Evolutionary conservation across 2,329 filamentous ascomycete species (phyloP), one percentile per base, ranked within the genome.

Genomic region (Alternaria metachromatica): DNA sequence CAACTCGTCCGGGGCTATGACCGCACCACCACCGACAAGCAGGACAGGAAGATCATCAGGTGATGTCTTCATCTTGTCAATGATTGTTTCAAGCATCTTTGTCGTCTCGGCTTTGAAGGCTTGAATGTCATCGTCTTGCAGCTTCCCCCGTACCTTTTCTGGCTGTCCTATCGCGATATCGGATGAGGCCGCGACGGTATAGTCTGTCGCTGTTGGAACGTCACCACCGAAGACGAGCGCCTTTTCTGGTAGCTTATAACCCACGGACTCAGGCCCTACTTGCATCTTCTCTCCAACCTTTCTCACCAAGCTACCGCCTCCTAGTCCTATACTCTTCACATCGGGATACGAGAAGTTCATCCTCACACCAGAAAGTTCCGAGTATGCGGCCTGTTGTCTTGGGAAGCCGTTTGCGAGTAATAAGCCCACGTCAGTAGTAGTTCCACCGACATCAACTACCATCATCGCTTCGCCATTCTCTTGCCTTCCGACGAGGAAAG

Each of bases 391-490:
- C 54, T 87, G 85, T 73, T 90, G 87, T 30, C 88, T 82, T 0
- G 89, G 89, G 54, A 91, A 89, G 0, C 89, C 89, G 53, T 86
- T 90, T 0, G 85, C 82, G 7, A 88, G 82, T 4, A 91, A 75
- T 0, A 89, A 76, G 0, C 89, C 88, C 11, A 90, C 87, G 67
- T 91, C 89, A 0, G 88, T 87, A 0, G 89, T 91, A 0, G 89
- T 91, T 3, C 89, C 89, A 0, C 89, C 89, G 57, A 91, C 87
- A 69, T 91, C 89, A 2, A 90, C 85, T 0, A 91, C 88, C 80
- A 90, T 87, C 68, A 87, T 43, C 80, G 86, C 65, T 83, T 87
- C 73, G 9, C 69, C 68, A 15, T 73, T 66, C 33, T 72, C 62
- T 54, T 76, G 65, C 48, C 72, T 74, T 6, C 76, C 77, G 7